A percentile compares a stretch with the other conserved stretches of the same genome.
Evolutionary conservation across 352 stramenopile genomes (phyloP).

Genomic region (Phytopythium helicoides): DNA sequence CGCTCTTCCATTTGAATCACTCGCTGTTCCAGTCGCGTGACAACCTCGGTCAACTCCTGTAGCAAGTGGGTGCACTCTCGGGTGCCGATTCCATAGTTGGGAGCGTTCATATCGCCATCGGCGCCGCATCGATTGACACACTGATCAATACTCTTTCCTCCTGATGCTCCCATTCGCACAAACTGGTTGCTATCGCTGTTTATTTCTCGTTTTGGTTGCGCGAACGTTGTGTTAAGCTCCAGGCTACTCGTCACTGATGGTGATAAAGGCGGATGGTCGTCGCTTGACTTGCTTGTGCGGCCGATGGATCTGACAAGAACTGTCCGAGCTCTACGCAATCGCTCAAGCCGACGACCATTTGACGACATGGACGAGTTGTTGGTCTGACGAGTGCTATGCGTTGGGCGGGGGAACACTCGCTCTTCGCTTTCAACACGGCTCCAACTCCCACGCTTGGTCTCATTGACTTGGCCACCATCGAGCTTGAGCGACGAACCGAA

Average conservation of each 20-base stretch:
- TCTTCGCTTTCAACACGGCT: background rate
- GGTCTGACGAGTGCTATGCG: background rate
- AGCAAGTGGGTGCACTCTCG: background rate
- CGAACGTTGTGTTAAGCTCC: background rate
- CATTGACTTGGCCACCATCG: background rate
- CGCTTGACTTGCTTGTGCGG: background rate
- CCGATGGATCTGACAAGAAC: background rate
- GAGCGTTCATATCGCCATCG: background rate
- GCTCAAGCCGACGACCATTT: background rate
- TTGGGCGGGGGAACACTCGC: background rate
- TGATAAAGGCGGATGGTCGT: background rate
- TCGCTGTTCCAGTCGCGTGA: constrained; percentile 10
- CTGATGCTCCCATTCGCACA: background rate
- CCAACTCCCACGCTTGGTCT: background rate
- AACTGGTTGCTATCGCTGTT: background rate
- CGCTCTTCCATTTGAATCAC: constrained; percentile 2
- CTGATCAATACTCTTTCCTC: background rate
- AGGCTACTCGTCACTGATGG: background rate
- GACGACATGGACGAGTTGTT: constrained; percentile 8
- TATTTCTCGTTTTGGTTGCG: background rate
- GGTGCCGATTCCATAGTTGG: background rate
- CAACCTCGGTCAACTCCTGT: constrained; percentile 2
- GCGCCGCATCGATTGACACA: background rate
- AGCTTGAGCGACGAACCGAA: background rate
- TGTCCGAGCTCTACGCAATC: background rate